phyloP scores from a whole-genome alignment of 768 basidiomycete species.

The Polyporus arcularius region DNA sequence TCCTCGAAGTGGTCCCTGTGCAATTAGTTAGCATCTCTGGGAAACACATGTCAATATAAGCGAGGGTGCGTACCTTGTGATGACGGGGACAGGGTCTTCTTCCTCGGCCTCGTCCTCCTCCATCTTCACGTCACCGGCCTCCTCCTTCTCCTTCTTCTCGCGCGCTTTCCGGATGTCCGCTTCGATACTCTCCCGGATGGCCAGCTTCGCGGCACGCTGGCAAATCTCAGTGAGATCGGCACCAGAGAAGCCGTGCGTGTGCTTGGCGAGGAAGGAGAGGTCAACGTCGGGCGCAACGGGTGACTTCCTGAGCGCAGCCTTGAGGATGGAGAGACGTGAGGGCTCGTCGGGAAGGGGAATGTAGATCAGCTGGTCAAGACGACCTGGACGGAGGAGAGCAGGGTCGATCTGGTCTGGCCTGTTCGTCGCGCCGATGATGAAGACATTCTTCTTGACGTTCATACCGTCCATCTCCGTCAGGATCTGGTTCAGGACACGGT shows the following conservation, averaged over 20 bases:
- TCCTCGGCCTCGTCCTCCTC: slow-evolving; percentile 59
- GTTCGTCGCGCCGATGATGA: slow-evolving; percentile 97
- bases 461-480: slow-evolving; percentile 99
- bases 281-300: slow-evolving; percentile 85
- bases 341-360: slow-evolving; percentile 96
- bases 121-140: slow-evolving; percentile 67
- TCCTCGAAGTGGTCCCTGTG: slow-evolving; percentile 94
- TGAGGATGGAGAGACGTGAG: slow-evolving; percentile 89
- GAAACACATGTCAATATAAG: background rate
- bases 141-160: slow-evolving; percentile 81
- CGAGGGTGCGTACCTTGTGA: slow-evolving; percentile 58
- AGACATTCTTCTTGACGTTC: slow-evolving; percentile 99
- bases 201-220: slow-evolving; percentile 95
- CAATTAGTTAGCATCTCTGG: slow-evolving; percentile 12
- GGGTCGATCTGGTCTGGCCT: slow-evolving; percentile 95
- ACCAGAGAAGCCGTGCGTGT: slow-evolving; percentile 97
- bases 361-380: slow-evolving; percentile 99
- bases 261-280: slow-evolving; percentile 83
- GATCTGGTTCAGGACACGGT: slow-evolving; percentile 96
- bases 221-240: slow-evolving; percentile 99
- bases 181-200: slow-evolving; percentile 94
- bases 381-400: slow-evolving; percentile 93
- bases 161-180: slow-evolving; percentile 79
- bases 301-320: slow-evolving; percentile 88
- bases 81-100: slow-evolving; percentile 90